Conservation (phyloP, 345 rosid species). For the Microthlaspi erraticum region DNA sequence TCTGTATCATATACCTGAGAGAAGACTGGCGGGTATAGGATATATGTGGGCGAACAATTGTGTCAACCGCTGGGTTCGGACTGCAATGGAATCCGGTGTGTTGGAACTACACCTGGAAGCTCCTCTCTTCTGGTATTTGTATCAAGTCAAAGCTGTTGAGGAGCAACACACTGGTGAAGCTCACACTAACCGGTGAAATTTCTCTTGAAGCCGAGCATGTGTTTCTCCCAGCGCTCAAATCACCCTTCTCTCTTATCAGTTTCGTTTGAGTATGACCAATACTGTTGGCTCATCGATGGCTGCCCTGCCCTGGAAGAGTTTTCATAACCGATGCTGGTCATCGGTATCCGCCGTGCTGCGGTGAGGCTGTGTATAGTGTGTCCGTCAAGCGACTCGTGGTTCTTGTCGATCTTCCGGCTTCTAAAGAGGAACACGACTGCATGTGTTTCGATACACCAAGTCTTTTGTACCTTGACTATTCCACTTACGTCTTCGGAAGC, state of each 20-base stretch:
- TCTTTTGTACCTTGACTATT: neutral
- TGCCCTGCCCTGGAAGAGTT: neutral
- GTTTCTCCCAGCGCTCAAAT: slow-evolving; percentile 11
- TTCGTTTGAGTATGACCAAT: neutral
- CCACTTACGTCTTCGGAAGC: neutral
- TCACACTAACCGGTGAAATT: neutral
- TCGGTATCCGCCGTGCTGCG: neutral
- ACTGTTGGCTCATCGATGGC: neutral
- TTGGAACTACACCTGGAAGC: neutral
- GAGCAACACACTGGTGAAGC: neutral
- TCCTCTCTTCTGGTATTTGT: neutral
- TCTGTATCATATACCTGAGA: too few relatives aligned
- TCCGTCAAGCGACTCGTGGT: slow-evolving; percentile 8
- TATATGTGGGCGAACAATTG: too few relatives aligned
- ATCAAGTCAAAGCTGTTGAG: neutral
- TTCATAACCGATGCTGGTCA: neutral
- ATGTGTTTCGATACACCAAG: neutral
- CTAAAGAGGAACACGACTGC: neutral
- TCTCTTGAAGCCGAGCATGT: neutral
- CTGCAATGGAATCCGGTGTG: too few relatives aligned
- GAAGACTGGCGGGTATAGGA: too few relatives aligned
- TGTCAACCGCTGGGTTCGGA: too few relatives aligned
- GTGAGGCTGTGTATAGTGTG: neutral
- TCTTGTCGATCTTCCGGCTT: neutral
- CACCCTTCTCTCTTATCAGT: neutral